phyloP scores from a whole-genome alignment of 1,139 yeast genomes.

The Hanseniaspora sp. region DNA sequence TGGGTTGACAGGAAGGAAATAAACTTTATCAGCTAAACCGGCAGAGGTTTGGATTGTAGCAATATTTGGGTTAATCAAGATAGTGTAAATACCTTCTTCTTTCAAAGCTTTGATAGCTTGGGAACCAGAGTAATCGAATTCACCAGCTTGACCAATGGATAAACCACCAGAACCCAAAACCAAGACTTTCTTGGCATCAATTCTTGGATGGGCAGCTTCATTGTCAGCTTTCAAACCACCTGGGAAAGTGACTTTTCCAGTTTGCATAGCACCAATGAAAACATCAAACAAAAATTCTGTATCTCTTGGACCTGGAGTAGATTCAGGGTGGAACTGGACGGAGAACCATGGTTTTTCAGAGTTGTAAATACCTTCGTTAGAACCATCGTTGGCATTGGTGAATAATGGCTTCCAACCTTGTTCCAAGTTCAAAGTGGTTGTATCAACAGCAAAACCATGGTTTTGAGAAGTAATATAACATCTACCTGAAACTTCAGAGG shows the following conservation, averaged over 20 bases:
- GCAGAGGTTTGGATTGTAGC: conserved; percentile 98
- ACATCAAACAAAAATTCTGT: conserved; percentile 95
- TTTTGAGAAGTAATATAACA: conserved; percentile 98
- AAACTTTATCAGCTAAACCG: conserved; percentile 95
- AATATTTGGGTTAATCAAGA: conserved; percentile 90
- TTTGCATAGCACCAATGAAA: conserved; percentile 68
- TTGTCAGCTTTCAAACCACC: conserved; percentile 74
- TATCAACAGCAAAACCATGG: conserved; percentile 97
- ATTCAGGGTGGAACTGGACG: conserved; percentile 99
- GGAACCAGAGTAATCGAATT: conserved; percentile 95
- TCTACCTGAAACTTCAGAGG: conserved; percentile 82
- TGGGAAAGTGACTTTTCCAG: conserved; percentile 76
- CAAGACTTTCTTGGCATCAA: conserved; percentile 81
- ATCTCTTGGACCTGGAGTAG: conserved; percentile 98
- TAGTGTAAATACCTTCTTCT: conserved; percentile 94
- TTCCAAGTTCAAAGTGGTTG: conserved; percentile 45
- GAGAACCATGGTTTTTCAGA: conserved; percentile 82
- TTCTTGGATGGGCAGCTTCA: conserved; percentile 61
- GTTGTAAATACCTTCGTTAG: conserved; percentile 97
- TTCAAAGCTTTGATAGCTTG: conserved; percentile 89
- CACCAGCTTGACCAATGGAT: conserved; percentile 99
- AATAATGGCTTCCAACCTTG: conserved; percentile 86
- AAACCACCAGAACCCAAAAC: conserved; percentile 98
- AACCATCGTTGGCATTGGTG: conserved; percentile 91
- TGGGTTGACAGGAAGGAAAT: conserved; percentile 90